Evolutionary conservation across 306 rosid genomes (phyloP).

Genomic region (Glycine soja): DNA sequence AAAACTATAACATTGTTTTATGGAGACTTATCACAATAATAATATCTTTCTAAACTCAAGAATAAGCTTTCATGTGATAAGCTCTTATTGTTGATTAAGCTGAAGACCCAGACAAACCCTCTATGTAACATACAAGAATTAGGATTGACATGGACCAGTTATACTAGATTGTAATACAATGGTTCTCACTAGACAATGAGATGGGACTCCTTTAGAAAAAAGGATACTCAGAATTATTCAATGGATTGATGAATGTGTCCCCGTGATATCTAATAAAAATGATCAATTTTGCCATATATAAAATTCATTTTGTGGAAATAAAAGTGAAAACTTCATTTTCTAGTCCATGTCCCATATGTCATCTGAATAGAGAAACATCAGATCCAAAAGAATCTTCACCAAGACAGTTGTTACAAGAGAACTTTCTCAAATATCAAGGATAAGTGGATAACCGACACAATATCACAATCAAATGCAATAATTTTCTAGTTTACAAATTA

Average conservation of each 20-base stretch:
- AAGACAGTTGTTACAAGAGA: constrained; percentile 36
- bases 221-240: not conserved
- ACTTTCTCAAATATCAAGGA: constrained; percentile 11
- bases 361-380: constrained; percentile 22
- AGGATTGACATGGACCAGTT: constrained; percentile 19
- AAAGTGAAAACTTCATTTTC: constrained; percentile 3
- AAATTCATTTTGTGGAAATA: not conserved
- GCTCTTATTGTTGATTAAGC: not conserved
- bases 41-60: not conserved
- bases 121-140: not conserved
- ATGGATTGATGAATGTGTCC: constrained; percentile 6
- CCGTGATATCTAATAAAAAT: constrained; percentile 4
- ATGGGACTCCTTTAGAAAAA: not conserved
- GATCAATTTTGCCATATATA: not conserved
- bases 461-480: constrained; percentile 37
- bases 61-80: constrained; percentile 4
- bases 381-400: constrained; percentile 36
- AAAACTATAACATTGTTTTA: no score
- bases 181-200: no score
- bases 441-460: constrained; percentile 5
- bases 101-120: not conserved
- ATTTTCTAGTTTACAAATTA: not conserved
- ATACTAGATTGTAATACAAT: no score
- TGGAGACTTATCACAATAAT: not conserved
- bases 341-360: constrained; percentile 29